Base-by-base conservation (phyloP, 192 early-diverging fungal genomes). In the Coemansia sp. region DNA sequence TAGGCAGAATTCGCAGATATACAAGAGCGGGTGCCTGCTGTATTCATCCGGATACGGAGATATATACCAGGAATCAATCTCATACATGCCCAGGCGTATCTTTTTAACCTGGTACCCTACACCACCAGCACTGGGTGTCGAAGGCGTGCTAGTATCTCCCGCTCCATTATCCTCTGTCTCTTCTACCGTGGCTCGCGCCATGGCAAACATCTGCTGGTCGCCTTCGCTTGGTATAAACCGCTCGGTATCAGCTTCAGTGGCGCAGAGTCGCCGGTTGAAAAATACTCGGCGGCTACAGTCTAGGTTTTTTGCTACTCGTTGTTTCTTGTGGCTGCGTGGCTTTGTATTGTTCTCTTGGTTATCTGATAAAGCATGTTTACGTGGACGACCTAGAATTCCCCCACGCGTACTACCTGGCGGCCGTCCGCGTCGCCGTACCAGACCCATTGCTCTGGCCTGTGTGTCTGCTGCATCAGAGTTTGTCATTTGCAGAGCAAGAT, bases 41-140 rank as follows among this genome's bases (percentile, higher is more conserved):
- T 97, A 99, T 64, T 99, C 96, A 61, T 95, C 92, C 8, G 94
- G 94, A 60, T 95, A 98, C 8, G 96, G 94, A 19, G 96, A 88
- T 5, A 84, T 69, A 58, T 94, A 98, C 96, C 96, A 98, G 3
- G 91, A 91, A 61, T 92, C 81, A 39, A 98, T 93, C 43, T 85
- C 73, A 64, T 79, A 93, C 15, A 65, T 69, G 9, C 96, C 96
- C 46, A 98, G 83, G 2, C 78, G 76, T 34, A 99, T 93, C 40
- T 65, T 64, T 41, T 72, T 72, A 30, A 65, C 69, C 40, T 65
- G 72, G 55, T 67, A 67, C 3, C 64, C 64, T 3, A 75, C 59
- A 1, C 50, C 46, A 9, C 33, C 47, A 2, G 55, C 27, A 35
- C 62, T 49, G 2, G 64, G 64, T 3, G 64, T 67, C 10, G 55